These are phyloP conservation scores for Triticum urartu DNA, from an alignment of 176 grass and related monocot genomes.

Conservation along the genomic window DNA sequence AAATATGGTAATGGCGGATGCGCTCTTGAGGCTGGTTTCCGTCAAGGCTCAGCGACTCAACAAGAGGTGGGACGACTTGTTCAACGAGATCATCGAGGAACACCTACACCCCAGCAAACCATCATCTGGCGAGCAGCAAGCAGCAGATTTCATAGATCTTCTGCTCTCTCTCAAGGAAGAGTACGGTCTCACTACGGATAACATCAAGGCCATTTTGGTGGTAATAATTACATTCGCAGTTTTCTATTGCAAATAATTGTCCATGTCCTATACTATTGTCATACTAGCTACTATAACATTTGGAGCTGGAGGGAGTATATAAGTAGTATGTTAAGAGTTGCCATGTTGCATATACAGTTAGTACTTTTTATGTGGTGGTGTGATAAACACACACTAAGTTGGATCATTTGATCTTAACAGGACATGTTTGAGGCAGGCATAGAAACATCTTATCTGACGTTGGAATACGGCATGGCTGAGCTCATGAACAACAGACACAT, in stretches of 20 bases:
- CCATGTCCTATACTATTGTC: too few relatives aligned
- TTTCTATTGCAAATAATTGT: too few relatives aligned
- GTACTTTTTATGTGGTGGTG: too few relatives aligned
- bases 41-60: slow-evolving; percentile 13
- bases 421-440: background rate
- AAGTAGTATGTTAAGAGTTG: too few relatives aligned
- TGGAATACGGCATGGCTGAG: background rate
- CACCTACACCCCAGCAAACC: background rate
- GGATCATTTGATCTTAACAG: background rate
- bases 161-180: background rate
- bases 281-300: too few relatives aligned
- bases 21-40: slow-evolving; percentile 9
- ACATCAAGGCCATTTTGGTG: slow-evolving; percentile 1
- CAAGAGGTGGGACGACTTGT: slow-evolving; percentile 24
- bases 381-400: background rate
- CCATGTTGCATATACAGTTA: too few relatives aligned
- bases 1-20: background rate
- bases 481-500: background rate
- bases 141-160: background rate
- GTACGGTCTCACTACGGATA: background rate
- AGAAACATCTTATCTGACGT: background rate
- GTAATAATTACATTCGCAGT: background rate
- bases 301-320: too few relatives aligned
- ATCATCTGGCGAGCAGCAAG: background rate
- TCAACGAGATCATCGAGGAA: slow-evolving; percentile 30